Percentiles rank a stretch among this genome's conserved stretches.
Evolutionary conservation across 495 filamentous ascomycete genomes (phyloP).

Genomic region (Diplogelasinospora grovesii): DNA sequence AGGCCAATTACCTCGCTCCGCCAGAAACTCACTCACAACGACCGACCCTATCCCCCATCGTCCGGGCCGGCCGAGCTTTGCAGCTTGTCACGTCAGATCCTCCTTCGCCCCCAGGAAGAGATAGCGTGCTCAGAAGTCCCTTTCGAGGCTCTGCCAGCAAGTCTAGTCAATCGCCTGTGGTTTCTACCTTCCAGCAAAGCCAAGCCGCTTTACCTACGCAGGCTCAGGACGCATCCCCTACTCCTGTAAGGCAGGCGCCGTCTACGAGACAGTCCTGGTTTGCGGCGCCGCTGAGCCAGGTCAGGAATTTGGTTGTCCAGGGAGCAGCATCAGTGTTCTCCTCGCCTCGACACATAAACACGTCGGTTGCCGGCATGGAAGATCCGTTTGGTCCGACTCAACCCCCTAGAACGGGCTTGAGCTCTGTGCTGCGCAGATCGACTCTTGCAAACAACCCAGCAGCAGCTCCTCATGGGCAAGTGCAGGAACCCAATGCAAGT

Average conservation of each 20-base stretch:
- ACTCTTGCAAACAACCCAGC: slow-evolving; percentile 4
- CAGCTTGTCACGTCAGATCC: slow-evolving; percentile 47
- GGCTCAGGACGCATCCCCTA: not conserved
- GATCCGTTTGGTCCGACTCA: slow-evolving; percentile 29
- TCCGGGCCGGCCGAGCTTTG: slow-evolving; percentile 43
- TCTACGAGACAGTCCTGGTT: slow-evolving; percentile 16
- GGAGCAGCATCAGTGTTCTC: slow-evolving; percentile 20
- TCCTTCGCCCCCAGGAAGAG: slow-evolving; percentile 39
- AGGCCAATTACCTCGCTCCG: slow-evolving; percentile 10
- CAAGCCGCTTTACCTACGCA: not conserved
- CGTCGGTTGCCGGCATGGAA: slow-evolving; percentile 12
- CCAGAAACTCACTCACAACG: slow-evolving; percentile 21
- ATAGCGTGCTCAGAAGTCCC: slow-evolving; percentile 42
- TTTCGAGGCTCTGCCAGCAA: slow-evolving; percentile 39
- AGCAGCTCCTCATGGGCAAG: slow-evolving; percentile 1
- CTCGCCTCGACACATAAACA: slow-evolving; percentile 19
- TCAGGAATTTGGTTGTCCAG: slow-evolving; percentile 22
- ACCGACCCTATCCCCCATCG: slow-evolving; percentile 45
- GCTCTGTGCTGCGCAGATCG: slow-evolving; percentile 12
- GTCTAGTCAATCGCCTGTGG: slow-evolving; percentile 25
- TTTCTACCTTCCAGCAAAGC: slow-evolving; percentile 2
- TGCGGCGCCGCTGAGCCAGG: slow-evolving; percentile 14
- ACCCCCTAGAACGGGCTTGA: slow-evolving; percentile 9
- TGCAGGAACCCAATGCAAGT: slow-evolving; percentile 9
- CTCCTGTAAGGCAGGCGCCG: not conserved